Percentiles rank a stretch among this genome's conserved stretches.
Conservation (phyloP, 805 yeast species). For the Jamesozyma gamospora region DNA sequence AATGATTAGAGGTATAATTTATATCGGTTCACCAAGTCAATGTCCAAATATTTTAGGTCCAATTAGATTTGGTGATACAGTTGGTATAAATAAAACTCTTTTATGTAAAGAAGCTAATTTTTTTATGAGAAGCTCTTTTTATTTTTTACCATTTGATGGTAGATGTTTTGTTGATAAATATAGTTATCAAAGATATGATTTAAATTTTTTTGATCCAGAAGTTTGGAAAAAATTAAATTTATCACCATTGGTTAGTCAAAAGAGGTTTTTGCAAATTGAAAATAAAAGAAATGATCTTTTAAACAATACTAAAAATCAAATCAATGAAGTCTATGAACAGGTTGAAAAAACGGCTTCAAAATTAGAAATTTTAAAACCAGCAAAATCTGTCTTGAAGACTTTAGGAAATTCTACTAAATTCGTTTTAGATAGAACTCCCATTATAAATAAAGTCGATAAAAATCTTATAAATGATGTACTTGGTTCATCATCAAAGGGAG, state of each 20-base stretch:
- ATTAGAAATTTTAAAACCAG: background rate
- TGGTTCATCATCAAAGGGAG: background rate
- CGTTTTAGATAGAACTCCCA: conserved; percentile 7
- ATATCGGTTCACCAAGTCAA: conserved; percentile 76
- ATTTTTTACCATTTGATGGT: conserved; percentile 69
- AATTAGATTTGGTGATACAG: conserved; percentile 68
- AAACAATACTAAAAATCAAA: background rate
- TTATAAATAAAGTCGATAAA: conserved; percentile 5
- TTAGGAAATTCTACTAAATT: conserved; percentile 7
- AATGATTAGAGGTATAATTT: conserved; percentile 63
- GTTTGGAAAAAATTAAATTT: conserved; percentile 70
- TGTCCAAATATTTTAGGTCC: conserved; percentile 87
- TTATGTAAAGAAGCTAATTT: conserved; percentile 75
- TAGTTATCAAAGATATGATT: conserved; percentile 46
- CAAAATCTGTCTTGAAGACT: background rate
- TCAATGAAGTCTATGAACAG: too few relatives aligned
- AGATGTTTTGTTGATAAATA: conserved; percentile 56
- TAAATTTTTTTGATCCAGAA: conserved; percentile 73
- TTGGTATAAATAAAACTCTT: conserved; percentile 61
- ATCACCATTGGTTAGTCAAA: conserved; percentile 55
- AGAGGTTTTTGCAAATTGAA: conserved; percentile 10
- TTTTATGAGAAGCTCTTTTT: conserved; percentile 77
- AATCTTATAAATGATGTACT: background rate
- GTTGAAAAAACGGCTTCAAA: conserved; percentile 1
- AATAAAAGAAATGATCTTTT: background rate